phyloP scores from a whole-genome alignment of 192 early-diverging fungal species.

The Oehlia diaphana region DNA sequence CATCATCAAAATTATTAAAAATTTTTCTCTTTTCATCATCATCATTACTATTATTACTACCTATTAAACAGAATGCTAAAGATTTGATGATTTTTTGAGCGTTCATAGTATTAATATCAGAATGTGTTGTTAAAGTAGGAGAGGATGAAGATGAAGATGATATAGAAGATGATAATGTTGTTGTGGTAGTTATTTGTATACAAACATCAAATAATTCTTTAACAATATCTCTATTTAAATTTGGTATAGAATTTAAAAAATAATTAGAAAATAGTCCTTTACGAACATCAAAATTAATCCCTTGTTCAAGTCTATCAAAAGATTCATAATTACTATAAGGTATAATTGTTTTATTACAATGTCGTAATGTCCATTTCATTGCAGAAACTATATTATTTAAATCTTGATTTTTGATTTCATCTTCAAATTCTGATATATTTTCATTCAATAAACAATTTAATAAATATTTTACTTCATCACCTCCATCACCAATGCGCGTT shows the following conservation, averaged over 20 bases:
- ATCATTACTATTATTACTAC: slow-evolving; percentile 2
- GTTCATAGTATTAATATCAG: slow-evolving; percentile 23
- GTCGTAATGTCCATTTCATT: slow-evolving; percentile 28
- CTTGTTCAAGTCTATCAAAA: slow-evolving; percentile 24
- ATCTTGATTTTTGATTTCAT: slow-evolving; percentile 17
- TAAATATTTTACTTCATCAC: slow-evolving; percentile 16
- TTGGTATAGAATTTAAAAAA: slow-evolving; percentile 23
- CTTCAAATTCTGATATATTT: slow-evolving; percentile 17
- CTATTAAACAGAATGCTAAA: slow-evolving; percentile 19
- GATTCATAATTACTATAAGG: slow-evolving; percentile 24
- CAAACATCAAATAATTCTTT: slow-evolving; percentile 18
- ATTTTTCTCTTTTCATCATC: background rate
- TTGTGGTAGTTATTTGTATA: slow-evolving; percentile 4
- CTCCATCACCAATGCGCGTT: slow-evolving; percentile 11
- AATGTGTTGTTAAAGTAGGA: background rate
- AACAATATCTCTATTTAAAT: slow-evolving; percentile 25
- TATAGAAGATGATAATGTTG: too few relatives aligned
- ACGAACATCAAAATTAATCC: background rate
- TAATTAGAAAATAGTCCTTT: slow-evolving; percentile 3
- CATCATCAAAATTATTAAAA: slow-evolving; percentile 25
- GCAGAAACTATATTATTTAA: slow-evolving; percentile 26
- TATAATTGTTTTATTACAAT: slow-evolving; percentile 15
- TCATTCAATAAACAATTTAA: slow-evolving; percentile 24
- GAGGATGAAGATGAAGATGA: too few relatives aligned
- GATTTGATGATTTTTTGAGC: slow-evolving; percentile 28